Conservation (phyloP, 352 stramenopile genomes). For the Thalassiosira hispida region DNA sequence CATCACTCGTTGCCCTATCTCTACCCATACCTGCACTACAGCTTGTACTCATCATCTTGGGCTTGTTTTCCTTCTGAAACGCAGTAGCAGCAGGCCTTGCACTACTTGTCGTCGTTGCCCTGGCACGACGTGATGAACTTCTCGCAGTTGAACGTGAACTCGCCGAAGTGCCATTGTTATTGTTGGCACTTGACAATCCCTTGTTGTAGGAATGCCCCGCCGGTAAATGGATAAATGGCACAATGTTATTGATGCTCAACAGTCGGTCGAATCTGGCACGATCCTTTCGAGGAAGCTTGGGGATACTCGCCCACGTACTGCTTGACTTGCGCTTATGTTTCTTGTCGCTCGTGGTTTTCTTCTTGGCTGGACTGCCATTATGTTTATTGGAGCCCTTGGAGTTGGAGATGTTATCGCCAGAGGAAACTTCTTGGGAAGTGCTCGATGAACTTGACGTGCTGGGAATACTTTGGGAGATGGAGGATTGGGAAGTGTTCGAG, state of each 20-base stretch:
- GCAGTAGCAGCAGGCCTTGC: neutral
- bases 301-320: neutral
- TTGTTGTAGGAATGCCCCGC: neutral
- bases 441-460: neutral
- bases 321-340: neutral
- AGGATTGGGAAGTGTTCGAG: conserved; percentile 3
- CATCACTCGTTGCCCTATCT: neutral
- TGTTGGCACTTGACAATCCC: neutral
- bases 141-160: no score
- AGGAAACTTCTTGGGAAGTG: neutral
- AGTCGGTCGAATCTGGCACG: conserved; percentile 31
- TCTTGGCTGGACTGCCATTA: neutral
- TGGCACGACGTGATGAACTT: no score
- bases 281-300: conserved; percentile 21
- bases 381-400: neutral
- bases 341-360: neutral
- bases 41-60: neutral
- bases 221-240: conserved; percentile 50
- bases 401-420: neutral
- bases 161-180: neutral
- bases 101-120: neutral
- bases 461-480: neutral
- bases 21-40: neutral
- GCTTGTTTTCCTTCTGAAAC: neutral
- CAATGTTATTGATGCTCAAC: conserved; percentile 36